phyloP scores from a whole-genome alignment of 2,329 filamentous ascomycete genomes.

The Immersiporthe knoxdaviesiana region DNA sequence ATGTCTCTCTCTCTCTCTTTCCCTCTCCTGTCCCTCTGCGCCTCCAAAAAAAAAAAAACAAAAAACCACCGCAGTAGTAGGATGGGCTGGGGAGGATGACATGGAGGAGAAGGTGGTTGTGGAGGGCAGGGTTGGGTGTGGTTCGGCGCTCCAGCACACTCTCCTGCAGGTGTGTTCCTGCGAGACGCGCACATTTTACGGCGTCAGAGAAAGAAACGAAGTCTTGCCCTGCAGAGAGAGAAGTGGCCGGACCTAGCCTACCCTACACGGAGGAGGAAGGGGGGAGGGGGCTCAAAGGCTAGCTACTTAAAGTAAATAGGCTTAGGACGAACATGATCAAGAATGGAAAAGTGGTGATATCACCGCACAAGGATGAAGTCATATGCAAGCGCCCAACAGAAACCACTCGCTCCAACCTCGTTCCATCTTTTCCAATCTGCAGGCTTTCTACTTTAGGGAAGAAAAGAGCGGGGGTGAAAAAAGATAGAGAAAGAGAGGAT shows the following conservation, averaged over 20 bases:
- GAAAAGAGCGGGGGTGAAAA: neutral
- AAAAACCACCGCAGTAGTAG: neutral
- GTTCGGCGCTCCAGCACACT: neutral
- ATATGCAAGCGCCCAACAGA: neutral
- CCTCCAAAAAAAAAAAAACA: neutral
- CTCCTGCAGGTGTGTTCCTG: neutral
- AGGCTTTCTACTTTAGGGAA: neutral
- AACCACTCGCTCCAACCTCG: neutral
- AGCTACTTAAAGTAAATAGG: neutral
- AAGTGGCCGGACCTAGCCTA: neutral
- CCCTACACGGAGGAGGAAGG: neutral
- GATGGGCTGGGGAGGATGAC: neutral
- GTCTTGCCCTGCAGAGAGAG: neutral
- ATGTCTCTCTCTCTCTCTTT: neutral
- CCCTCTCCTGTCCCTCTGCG: neutral
- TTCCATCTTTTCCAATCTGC: neutral
- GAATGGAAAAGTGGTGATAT: conserved; percentile 2
- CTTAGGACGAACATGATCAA: neutral
- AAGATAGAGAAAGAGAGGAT: neutral
- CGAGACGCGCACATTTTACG: neutral
- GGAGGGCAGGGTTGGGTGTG: too few relatives aligned
- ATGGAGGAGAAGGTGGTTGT: too few relatives aligned
- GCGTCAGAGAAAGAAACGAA: neutral
- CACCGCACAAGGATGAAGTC: conserved; percentile 8
- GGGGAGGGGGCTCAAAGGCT: neutral